These are phyloP conservation scores for Xylaria grammica DNA, from an alignment of 495 filamentous ascomycete species.

Conservation along the genomic window DNA sequence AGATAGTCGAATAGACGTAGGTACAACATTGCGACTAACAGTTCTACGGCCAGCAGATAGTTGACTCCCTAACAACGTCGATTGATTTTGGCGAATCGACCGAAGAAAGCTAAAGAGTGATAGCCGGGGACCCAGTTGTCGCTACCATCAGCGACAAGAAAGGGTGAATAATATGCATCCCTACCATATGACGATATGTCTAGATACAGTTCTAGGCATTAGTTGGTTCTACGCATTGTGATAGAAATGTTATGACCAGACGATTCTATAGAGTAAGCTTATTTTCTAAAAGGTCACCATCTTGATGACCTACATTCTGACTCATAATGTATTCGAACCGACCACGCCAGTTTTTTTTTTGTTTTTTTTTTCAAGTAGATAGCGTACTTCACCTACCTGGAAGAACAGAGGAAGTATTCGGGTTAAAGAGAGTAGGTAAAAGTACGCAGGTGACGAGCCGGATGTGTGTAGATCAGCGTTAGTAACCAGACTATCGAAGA, in stretches of 20 bases:
- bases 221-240: constrained; percentile 17
- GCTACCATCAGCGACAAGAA: background rate
- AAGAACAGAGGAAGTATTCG: background rate
- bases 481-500: background rate
- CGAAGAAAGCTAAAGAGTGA: background rate
- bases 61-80: background rate
- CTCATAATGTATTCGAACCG: background rate
- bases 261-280: background rate
- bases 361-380: background rate
- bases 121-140: background rate
- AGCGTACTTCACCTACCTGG: background rate
- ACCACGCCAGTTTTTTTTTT: background rate
- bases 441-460: background rate
- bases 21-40: background rate
- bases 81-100: background rate
- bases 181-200: constrained; percentile 19
- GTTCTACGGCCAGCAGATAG: background rate
- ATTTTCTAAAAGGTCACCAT: background rate
- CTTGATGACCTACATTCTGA: background rate
- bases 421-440: background rate
- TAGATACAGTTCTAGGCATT: constrained; percentile 30
- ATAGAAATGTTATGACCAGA: constrained; percentile 24
- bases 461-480: background rate
- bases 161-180: constrained; percentile 5
- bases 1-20: constrained; percentile 1